These are phyloP conservation scores for Porogramme epimiltina DNA, from an alignment of 1,284 basidiomycete genomes.

Conservation along the genomic window DNA sequence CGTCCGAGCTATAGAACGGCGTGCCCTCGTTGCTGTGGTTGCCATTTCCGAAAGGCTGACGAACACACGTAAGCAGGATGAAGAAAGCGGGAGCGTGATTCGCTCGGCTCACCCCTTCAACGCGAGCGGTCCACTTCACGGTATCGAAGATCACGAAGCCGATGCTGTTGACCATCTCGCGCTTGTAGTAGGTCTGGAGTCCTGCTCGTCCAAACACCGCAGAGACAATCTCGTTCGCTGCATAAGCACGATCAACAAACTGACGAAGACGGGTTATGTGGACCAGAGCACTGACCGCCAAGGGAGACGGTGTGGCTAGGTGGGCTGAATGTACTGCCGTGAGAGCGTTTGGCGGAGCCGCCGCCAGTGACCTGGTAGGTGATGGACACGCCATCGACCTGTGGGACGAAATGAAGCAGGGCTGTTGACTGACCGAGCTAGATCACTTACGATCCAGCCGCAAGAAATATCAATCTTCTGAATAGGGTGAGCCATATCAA, in stretches of 20 bases:
- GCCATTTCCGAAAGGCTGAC: no score
- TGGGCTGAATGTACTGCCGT: slow-evolving; percentile 13
- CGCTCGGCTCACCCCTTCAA: slow-evolving; percentile 13
- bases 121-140: slow-evolving; percentile 5
- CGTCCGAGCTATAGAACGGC: no score
- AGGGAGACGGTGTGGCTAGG: background rate
- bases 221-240: slow-evolving; percentile 16
- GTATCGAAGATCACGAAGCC: slow-evolving; percentile 19
- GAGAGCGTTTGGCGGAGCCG: background rate
- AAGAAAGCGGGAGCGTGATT: no score
- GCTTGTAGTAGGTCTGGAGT: slow-evolving; percentile 12
- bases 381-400: slow-evolving; percentile 18
- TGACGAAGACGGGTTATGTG: background rate
- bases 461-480: slow-evolving; percentile 9
- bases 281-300: background rate
- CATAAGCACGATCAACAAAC: no score
- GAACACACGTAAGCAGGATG: no score
- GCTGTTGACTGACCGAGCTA: background rate
- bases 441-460: slow-evolving; percentile 10
- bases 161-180: slow-evolving; percentile 17
- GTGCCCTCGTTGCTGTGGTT: no score
- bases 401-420: background rate
- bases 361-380: slow-evolving; percentile 13
- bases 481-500: slow-evolving; percentile 14
- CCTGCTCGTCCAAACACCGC: slow-evolving; percentile 18